Conservation (phyloP, 2,329 filamentous ascomycete genomes). For the Hypoxylon sp. region DNA sequence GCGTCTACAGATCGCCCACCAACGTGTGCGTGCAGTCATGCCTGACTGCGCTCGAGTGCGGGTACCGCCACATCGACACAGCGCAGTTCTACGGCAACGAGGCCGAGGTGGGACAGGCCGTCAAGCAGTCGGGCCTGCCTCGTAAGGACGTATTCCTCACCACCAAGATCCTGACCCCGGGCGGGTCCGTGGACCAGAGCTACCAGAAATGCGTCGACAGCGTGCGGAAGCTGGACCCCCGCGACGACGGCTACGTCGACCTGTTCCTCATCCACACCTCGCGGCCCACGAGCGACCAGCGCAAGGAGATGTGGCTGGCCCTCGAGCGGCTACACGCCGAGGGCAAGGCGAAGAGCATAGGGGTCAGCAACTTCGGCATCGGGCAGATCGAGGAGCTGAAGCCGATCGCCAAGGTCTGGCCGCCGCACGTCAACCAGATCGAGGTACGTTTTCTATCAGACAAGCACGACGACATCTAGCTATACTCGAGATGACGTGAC, state of each 20-base stretch:
- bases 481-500: not conserved
- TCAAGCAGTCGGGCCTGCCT: constrained; percentile 62
- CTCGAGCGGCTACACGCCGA: constrained; percentile 67
- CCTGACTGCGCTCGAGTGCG: constrained; percentile 62
- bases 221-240: constrained; percentile 65
- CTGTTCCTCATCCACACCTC: constrained; percentile 71
- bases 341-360: constrained; percentile 70
- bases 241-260: constrained; percentile 70
- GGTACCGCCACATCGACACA: constrained; percentile 72
- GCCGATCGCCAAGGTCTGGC: constrained; percentile 69
- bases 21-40: constrained; percentile 65
- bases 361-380: constrained; percentile 70
- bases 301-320: constrained; percentile 71
- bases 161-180: constrained; percentile 70
- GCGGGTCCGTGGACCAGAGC: constrained; percentile 62
- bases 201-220: constrained; percentile 68
- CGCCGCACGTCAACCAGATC: constrained; percentile 69
- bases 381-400: constrained; percentile 74
- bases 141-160: constrained; percentile 69
- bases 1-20: constrained; percentile 69
- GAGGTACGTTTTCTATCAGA: constrained; percentile 62
- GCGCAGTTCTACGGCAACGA: constrained; percentile 73
- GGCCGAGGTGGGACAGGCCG: constrained; percentile 68
- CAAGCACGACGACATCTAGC: not conserved
- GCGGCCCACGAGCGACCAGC: constrained; percentile 59